Evolutionary conservation across 1,139 yeast species (phyloP).

Genomic region (Hyphopichia fennica): DNA sequence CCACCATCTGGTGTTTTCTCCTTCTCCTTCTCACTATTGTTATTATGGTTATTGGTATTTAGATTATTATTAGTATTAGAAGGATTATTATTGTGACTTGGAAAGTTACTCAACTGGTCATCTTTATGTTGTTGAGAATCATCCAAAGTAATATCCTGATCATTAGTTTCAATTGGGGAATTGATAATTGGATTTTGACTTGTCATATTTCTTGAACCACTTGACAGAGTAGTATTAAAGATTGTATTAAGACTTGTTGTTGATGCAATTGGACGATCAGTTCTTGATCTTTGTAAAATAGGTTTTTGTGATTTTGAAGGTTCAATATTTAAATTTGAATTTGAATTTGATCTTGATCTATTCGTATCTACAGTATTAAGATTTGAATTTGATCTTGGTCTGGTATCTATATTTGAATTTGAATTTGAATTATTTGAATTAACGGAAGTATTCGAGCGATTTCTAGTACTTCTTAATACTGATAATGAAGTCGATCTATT

Average conservation of each 20-base stretch:
- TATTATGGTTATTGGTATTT: not conserved
- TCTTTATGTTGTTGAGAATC: not conserved
- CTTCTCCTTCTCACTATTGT: not conserved
- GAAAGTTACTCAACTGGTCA: no score
- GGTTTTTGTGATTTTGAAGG: not conserved
- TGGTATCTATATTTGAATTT: not conserved
- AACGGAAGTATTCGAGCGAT: slow-evolving; percentile 3
- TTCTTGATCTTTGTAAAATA: not conserved
- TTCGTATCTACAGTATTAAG: not conserved
- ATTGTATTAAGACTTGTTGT: not conserved
- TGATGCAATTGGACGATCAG: not conserved
- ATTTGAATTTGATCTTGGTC: not conserved
- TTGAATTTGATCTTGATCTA: not conserved
- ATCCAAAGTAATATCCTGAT: not conserved
- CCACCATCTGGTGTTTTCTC: slow-evolving; percentile 11
- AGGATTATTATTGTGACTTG: no score
- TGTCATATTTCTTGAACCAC: not conserved
- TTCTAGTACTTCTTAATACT: not conserved
- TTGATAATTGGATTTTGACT: not conserved
- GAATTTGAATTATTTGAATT: not conserved
- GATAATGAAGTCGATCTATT: not conserved
- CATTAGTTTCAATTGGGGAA: not conserved
- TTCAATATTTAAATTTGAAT: not conserved
- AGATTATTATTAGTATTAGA: no score
- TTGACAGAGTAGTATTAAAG: not conserved